Evolutionary conservation across 2,329 filamentous ascomycete genomes (phyloP), one percentile per base, ranked within the genome.

Genomic region (Pseudogymnoascus sp.): DNA sequence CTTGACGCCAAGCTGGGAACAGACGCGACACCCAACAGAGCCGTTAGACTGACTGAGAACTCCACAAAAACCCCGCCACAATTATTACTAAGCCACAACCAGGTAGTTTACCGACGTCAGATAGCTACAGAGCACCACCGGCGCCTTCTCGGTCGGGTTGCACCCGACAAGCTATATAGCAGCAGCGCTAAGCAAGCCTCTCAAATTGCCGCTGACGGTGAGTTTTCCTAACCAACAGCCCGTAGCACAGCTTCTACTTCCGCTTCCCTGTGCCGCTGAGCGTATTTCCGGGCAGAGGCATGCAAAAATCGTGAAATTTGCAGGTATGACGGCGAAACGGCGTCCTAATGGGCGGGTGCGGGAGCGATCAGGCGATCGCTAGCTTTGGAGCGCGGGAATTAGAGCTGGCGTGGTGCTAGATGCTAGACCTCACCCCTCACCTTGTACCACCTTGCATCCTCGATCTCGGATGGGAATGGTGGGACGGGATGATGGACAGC

Each of bases 331-430:
- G 48, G 48, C 48, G 48, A 35, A 55, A 33, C 48, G 31, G n/a
- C 29, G 48, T 29, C 13, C 48, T 55, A 33, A 55, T 55, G 21
- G 29, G 48, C 48, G 48, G 48, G 48, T 55, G n/a, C 48, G 48
- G 48, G 48, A 55, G 8, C 48, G 48, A 55, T 55, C 48, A 55
- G 48, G 48, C 48, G 48, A 55, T 55, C 48, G 48, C 48, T 55
- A 55, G 48, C n/a, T 21, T 55, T 55, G 10, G 9, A 21, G 7
- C 4, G n/a, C n/a, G 15, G 29, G 48, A 48, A 35, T 55, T 55
- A 55, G 48, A 35, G n/a, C 29, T 33, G 48, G n/a, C n/a, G 29
- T 33, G 5, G 12, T 31, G 45, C 45, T 5, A 33, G 31, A 33
- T 31, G 45, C 45, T 5, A 33, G 31, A 33, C 48, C 15, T 55